Evolutionary conservation across 345 rosid species (phyloP).

Genomic region (Rhizophora mangle): DNA sequence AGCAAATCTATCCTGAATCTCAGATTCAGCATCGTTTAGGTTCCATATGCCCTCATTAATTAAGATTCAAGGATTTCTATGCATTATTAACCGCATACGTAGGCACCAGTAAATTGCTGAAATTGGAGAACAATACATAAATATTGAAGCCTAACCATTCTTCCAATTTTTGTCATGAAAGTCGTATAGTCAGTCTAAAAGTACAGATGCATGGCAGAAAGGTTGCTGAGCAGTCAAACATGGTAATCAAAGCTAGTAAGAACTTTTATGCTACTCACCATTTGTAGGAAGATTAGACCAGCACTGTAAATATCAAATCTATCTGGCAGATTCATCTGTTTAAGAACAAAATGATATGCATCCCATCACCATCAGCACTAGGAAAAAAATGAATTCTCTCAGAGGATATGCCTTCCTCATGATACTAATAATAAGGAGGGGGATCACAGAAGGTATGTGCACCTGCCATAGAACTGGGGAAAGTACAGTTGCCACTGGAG

Average conservation of each 20-base stretch:
- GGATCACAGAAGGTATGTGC: not conserved
- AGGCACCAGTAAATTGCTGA: not conserved
- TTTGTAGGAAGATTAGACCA: constrained; percentile 87
- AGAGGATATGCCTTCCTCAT: constrained; percentile 14
- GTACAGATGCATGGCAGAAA: not conserved
- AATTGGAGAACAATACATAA: not conserved
- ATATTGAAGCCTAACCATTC: not conserved
- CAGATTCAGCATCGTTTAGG: not conserved
- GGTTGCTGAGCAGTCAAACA: not conserved
- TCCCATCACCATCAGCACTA: not conserved
- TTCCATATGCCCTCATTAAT: not conserved
- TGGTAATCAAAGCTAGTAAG: constrained; percentile 4
- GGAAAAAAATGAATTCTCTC: constrained; percentile 1
- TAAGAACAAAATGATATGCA: constrained; percentile 11
- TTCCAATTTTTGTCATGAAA: constrained; percentile 1
- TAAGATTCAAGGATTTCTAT: not conserved
- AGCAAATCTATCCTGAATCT: not conserved
- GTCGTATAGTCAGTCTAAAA: not conserved
- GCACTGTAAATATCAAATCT: constrained; percentile 91
- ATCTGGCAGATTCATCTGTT: constrained; percentile 94
- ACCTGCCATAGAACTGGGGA: constrained; percentile 99
- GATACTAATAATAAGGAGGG: constrained; percentile 5
- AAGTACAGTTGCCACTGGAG: constrained; percentile 94
- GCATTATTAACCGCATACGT: no score
- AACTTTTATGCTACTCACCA: constrained; percentile 49